These are phyloP conservation scores for Evernia prunastri DNA, from an alignment of 495 filamentous ascomycete species.

Conservation along the genomic window DNA sequence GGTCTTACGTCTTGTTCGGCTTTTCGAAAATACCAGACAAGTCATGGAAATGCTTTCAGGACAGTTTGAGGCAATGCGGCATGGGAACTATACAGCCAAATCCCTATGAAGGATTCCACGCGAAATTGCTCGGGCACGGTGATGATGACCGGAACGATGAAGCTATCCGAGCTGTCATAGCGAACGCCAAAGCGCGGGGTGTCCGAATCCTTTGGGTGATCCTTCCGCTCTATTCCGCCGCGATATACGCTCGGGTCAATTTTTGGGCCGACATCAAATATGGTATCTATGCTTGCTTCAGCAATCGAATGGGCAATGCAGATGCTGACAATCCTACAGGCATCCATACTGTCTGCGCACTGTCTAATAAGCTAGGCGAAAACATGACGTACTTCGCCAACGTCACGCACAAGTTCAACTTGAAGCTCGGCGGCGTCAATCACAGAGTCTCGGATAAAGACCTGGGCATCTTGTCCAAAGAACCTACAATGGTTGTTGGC, in stretches of 20 bases:
- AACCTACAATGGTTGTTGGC: conserved; percentile 79
- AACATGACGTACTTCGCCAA: conserved; percentile 56
- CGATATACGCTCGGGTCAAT: conserved; percentile 64
- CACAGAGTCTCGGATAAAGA: conserved; percentile 49
- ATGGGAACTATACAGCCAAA: background rate
- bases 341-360: conserved; percentile 55
- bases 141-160: background rate
- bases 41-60: background rate
- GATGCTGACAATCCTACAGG: conserved; percentile 32
- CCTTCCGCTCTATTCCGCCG: conserved; percentile 15
- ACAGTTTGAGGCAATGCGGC: background rate
- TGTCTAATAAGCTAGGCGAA: conserved; percentile 28
- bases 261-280: conserved; percentile 52
- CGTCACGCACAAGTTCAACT: conserved; percentile 72
- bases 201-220: conserved; percentile 42
- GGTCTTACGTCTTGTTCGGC: background rate
- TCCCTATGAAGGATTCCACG: background rate
- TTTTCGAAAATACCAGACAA: background rate
- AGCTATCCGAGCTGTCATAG: background rate
- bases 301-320: background rate
- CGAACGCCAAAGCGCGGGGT: background rate
- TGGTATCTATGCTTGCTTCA: conserved; percentile 24
- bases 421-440: conserved; percentile 77
- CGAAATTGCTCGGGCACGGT: background rate
- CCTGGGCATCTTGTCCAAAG: conserved; percentile 48